Percentiles rank a stretch among this genome's conserved stretches.
These are phyloP conservation scores for Haematococcus lacustris DNA, from an alignment of 139 green algal species.

Conservation along the genomic window DNA sequence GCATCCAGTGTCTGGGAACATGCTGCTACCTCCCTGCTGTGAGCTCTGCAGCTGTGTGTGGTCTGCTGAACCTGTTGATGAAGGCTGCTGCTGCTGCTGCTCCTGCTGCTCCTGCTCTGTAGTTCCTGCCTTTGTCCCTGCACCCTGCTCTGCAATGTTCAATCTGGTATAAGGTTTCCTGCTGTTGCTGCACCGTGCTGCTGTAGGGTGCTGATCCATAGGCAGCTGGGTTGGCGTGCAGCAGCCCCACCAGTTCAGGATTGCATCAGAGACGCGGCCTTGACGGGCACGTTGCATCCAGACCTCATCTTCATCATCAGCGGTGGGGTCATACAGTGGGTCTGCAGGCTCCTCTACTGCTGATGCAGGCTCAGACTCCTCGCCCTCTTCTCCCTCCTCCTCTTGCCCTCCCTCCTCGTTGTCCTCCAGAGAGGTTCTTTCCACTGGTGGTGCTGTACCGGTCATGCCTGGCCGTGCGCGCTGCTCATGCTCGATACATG, in stretches of 20 bases:
- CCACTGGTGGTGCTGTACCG: too few relatives aligned
- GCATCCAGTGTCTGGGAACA: too few relatives aligned
- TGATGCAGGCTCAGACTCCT: not conserved
- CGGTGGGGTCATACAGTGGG: constrained; percentile 42
- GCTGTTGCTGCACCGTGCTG: too few relatives aligned
- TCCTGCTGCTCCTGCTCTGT: constrained; percentile 55
- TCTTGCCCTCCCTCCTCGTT: not conserved
- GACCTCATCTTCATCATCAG: constrained; percentile 40
- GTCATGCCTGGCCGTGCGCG: too few relatives aligned
- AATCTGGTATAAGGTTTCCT: too few relatives aligned
- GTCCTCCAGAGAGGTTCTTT: too few relatives aligned
- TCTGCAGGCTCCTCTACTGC: constrained; percentile 1
- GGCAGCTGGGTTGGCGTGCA: too few relatives aligned
- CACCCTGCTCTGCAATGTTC: constrained; percentile 52
- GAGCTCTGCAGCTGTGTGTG: constrained; percentile 57
- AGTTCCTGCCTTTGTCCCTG: constrained; percentile 60
- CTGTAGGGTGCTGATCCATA: too few relatives aligned
- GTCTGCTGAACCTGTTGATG: constrained; percentile 70
- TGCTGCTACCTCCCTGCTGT: too few relatives aligned
- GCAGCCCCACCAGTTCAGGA: constrained; percentile 50
- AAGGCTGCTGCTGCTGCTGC: constrained; percentile 47
- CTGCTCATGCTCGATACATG: too few relatives aligned
- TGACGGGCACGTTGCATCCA: constrained; percentile 30
- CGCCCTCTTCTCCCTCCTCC: not conserved
- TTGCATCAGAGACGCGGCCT: constrained; percentile 45